Conservation (phyloP, 345 rosid genomes). For the Toxicodendron radicans region DNA sequence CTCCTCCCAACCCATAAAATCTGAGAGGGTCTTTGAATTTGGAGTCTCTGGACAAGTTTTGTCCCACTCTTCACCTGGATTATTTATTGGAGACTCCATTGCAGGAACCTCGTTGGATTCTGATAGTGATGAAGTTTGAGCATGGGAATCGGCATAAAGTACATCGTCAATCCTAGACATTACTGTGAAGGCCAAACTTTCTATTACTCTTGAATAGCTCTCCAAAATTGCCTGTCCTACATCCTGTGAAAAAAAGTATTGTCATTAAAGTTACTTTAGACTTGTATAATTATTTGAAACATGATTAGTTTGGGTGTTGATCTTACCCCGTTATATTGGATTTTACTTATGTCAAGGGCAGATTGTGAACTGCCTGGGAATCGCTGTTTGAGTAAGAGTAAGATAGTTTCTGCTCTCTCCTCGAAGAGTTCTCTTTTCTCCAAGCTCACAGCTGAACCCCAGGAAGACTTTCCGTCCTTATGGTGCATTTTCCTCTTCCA, state of each 20-base stretch:
- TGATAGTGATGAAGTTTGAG: conserved; percentile 26
- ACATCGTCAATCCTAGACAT: conserved; percentile 89
- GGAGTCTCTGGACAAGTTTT: conserved; percentile 39
- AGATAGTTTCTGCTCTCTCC: conserved; percentile 86
- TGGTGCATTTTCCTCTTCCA: conserved; percentile 86
- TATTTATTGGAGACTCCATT: conserved; percentile 1
- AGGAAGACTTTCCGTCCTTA: conserved; percentile 79
- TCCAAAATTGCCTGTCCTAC: conserved; percentile 90
- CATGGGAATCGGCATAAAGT: conserved; percentile 58
- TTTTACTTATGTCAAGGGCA: conserved; percentile 82
- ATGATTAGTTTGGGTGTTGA: neutral
- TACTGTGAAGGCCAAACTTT: conserved; percentile 80
- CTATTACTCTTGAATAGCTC: conserved; percentile 93
- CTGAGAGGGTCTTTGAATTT: conserved; percentile 62
- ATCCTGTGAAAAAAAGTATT: conserved; percentile 44
- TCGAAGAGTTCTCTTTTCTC: conserved; percentile 95
- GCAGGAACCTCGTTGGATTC: conserved; percentile 17
- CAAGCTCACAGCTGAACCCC: conserved; percentile 89
- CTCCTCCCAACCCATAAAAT: conserved; percentile 80
- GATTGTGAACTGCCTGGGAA: conserved; percentile 94
- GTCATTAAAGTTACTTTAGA: too few species aligned
- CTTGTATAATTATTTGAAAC: neutral
- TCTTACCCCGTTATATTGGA: conserved; percentile 74
- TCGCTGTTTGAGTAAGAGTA: conserved; percentile 72
- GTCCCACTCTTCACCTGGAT: conserved; percentile 31